Percentiles rank a stretch among this genome's conserved stretches.
phyloP scores from a whole-genome alignment of 176 grass and related monocot species.

The Olyra latifolia region DNA sequence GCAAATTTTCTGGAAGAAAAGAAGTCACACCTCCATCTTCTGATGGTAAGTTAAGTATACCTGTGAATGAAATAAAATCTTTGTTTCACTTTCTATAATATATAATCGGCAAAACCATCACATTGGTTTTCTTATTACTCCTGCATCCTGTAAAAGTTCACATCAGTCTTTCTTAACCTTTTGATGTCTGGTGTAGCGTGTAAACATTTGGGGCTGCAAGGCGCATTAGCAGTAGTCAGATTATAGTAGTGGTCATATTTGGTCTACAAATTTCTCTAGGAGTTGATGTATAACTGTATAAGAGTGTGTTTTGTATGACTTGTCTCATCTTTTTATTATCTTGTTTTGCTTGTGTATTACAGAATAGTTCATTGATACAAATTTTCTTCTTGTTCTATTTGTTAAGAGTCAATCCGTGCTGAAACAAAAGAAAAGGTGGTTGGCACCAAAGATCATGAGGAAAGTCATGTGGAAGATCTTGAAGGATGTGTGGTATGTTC shows the following conservation, averaged over 20 bases:
- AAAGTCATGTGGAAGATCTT: constrained; percentile 71
- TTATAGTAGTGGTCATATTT: background rate
- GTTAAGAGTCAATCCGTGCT: constrained; percentile 36
- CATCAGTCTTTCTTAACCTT: background rate
- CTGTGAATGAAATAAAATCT: constrained; percentile 12
- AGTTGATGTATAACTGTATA: background rate
- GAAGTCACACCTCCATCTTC: constrained; percentile 33
- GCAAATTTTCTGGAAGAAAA: constrained; percentile 45
- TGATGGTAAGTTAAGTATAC: constrained; percentile 42
- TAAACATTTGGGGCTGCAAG: constrained; percentile 11
- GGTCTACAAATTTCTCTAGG: background rate
- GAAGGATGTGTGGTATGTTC: constrained; percentile 75
- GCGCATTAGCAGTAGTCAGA: constrained; percentile 2
- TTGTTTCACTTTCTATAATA: constrained; percentile 8
- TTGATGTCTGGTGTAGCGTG: background rate
- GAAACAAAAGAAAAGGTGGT: constrained; percentile 18
- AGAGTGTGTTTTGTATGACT: background rate
- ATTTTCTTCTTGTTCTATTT: constrained; percentile 29
- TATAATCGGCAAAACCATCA: background rate
- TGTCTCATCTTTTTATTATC: constrained; percentile 21
- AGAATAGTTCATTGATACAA: background rate
- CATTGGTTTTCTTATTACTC: background rate
- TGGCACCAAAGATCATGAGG: constrained; percentile 23
- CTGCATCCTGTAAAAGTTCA: background rate
- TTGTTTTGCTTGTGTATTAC: constrained; percentile 13